Percentiles rank a stretch among this genome's conserved stretches.
phyloP scores from a whole-genome alignment of 805 yeast genomes.

The Candida awuae region DNA sequence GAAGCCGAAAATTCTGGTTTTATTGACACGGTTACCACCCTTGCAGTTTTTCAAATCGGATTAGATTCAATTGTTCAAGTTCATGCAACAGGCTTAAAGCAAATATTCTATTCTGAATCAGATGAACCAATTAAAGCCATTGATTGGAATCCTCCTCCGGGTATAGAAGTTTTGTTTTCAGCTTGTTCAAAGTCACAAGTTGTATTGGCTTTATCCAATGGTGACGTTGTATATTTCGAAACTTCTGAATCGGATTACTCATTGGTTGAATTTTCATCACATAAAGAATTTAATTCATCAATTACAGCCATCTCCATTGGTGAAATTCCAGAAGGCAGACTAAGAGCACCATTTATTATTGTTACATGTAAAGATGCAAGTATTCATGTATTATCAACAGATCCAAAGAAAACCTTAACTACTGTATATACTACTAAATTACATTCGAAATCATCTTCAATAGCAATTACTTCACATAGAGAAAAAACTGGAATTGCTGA shows the following conservation, averaged over 20 bases:
- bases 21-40: constrained; percentile 47
- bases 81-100: constrained; percentile 61
- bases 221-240: constrained; percentile 79
- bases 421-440: constrained; percentile 58
- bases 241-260: constrained; percentile 49
- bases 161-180: constrained; percentile 53
- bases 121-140: constrained; percentile 28
- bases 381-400: constrained; percentile 57
- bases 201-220: constrained; percentile 60
- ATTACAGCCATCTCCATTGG: constrained; percentile 44
- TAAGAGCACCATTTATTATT: constrained; percentile 50
- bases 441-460: constrained; percentile 39
- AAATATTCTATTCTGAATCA: constrained; percentile 32
- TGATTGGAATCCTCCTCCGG: constrained; percentile 83
- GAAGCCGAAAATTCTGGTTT: constrained; percentile 59
- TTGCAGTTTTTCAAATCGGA: constrained; percentile 67
- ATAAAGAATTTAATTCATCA: constrained; percentile 43
- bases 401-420: constrained; percentile 52
- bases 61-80: constrained; percentile 58
- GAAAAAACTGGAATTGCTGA: constrained; percentile 19
- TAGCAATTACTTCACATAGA: constrained; percentile 19
- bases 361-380: constrained; percentile 68
- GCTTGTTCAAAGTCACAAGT: constrained; percentile 62
- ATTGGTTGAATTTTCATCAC: constrained; percentile 61
- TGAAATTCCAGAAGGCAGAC: constrained; percentile 39